A percentile compares a stretch with the other conserved stretches of the same genome.
These are phyloP conservation scores for Acrocalymma vagum DNA, from an alignment of 2,329 filamentous ascomycete genomes.

Conservation along the genomic window DNA sequence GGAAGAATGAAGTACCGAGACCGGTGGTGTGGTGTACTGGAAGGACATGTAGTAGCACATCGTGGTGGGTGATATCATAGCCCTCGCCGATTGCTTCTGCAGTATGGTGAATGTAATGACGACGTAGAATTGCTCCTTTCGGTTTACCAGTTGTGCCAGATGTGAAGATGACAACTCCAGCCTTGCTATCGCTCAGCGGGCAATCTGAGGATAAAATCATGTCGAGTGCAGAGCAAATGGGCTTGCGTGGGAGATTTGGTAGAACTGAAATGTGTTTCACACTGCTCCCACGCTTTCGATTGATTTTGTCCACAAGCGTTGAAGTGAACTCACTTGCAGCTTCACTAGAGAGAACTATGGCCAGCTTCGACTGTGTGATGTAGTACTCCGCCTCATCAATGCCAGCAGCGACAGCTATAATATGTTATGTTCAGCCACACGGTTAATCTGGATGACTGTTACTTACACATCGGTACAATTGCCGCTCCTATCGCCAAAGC, in stretches of 20 bases:
- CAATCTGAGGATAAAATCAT: slow-evolving; percentile 48
- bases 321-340: slow-evolving; percentile 17
- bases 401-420: no score
- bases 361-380: slow-evolving; percentile 44
- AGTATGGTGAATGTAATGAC: slow-evolving; percentile 42
- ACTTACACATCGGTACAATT: slow-evolving; percentile 53
- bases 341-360: slow-evolving; percentile 42
- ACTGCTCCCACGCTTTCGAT: no score
- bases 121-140: slow-evolving; percentile 52
- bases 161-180: slow-evolving; percentile 53
- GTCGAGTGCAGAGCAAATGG: slow-evolving; percentile 39
- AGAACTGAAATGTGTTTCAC: no score
- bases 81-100: slow-evolving; percentile 30
- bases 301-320: slow-evolving; percentile 22
- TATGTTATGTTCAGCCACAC: no score
- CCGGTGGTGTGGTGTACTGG: slow-evolving; percentile 38
- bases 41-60: slow-evolving; percentile 33
- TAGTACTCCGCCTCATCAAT: slow-evolving; percentile 53
- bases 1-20: slow-evolving; percentile 33
- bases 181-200: slow-evolving; percentile 46
- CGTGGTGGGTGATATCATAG: slow-evolving; percentile 25
- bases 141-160: slow-evolving; percentile 54
- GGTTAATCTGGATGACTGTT: no score
- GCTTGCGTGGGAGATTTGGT: slow-evolving; percentile 43
- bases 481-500: slow-evolving; percentile 54